These are phyloP conservation scores for Phytopythium kandeliae DNA, from an alignment of 352 stramenopile genomes.

Conservation along the genomic window DNA sequence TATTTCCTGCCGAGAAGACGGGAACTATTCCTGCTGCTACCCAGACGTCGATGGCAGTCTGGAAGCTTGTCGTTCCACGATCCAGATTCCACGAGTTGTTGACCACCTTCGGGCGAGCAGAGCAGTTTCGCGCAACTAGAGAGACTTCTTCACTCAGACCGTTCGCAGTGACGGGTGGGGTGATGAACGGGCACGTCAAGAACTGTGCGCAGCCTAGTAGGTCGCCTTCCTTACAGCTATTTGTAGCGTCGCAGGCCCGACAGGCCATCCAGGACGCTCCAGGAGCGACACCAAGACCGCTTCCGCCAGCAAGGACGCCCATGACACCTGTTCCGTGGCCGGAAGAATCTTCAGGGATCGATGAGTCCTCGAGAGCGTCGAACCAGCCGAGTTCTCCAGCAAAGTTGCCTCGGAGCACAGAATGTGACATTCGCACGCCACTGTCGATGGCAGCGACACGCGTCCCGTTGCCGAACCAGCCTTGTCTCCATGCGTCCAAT, in stretches of 20 bases:
- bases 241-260: constrained; percentile 23
- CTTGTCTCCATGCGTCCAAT: constrained; percentile 27
- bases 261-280: constrained; percentile 35
- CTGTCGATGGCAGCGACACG: constrained; percentile 45
- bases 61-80: constrained; percentile 11
- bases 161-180: not conserved
- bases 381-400: constrained; percentile 42
- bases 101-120: constrained; percentile 46
- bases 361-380: constrained; percentile 25
- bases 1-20: constrained; percentile 47
- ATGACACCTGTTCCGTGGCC: constrained; percentile 35
- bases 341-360: constrained; percentile 22
- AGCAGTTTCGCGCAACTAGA: constrained; percentile 24
- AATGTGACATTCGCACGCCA: constrained; percentile 30
- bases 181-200: constrained; percentile 27
- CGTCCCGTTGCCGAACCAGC: constrained; percentile 26
- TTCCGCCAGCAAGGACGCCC: constrained; percentile 21
- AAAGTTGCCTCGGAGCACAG: constrained; percentile 25
- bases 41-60: constrained; percentile 38
- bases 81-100: constrained; percentile 66
- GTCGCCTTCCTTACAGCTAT: constrained; percentile 25
- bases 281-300: constrained; percentile 29
- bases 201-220: constrained; percentile 41
- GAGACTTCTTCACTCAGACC: constrained; percentile 2
- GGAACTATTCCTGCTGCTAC: constrained; percentile 45